Evolutionary conservation across 371 early-diverging fungal species (phyloP), one percentile per base, ranked within the genome.

Genomic region (Entomophthora muscae): DNA sequence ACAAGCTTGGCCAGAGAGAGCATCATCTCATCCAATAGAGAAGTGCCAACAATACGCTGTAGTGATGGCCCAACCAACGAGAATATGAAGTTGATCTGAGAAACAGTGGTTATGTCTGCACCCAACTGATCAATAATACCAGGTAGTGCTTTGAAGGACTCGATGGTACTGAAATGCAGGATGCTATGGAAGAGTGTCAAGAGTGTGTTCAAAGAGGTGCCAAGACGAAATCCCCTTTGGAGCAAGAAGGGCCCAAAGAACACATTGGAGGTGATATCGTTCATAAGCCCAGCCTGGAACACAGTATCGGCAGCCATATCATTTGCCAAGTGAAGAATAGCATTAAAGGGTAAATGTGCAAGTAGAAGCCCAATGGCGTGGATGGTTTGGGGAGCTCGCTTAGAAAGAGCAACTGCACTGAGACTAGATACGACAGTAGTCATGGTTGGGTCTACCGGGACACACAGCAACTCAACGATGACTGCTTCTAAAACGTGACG

Each of bases 401-500:
- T 72, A 71, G 26, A 77, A 65, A 21, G 81, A 42, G 42, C 10
- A 42, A 42, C 17, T 5, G 42, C 42, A 42, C 42, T 17, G 17
- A 42, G 5, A 17, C 42, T 10, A 42, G 42, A 17, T 17, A 42
- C 42, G 17, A 42, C 10, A 42, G 42, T 17, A 5, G 42, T 17
- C 42, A 42, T 42, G 42, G 17, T 10, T 5, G 5, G 10, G 10
- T 42, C 42, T 10, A 78, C 67, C 0, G 81, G 79, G 0, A 78
- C 74, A n/a, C 78, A 61, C 66, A 89, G 71, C 27, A 83, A 69
- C 66, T 89, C 89, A 22, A 88, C 73, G 22, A 77, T 76, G 3
- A 82, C 83, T 52, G 82, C 78, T 22, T 76, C 75, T 29, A 88
- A 73, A 0, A 78, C 83, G 64, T 79, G 77, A 21, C 84, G 75